Base-by-base conservation (phyloP, 2,329 filamentous ascomycete genomes). In the Exophiala phaeomuriformis region DNA sequence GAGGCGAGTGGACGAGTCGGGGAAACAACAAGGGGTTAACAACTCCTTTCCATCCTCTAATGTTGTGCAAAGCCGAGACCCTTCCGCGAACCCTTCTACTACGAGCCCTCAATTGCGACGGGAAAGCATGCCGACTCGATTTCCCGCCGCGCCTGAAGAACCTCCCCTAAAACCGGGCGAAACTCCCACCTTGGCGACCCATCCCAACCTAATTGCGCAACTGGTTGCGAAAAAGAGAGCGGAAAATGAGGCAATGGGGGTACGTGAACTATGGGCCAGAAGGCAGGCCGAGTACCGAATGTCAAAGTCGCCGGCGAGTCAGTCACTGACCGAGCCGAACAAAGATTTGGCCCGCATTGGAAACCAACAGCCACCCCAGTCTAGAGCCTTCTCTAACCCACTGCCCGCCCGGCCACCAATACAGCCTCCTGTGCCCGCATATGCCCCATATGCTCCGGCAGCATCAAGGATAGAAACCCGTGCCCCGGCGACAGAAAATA, bases 141-240 rank as follows among this genome's bases (percentile, higher is more conserved):
- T 3, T 12, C 12, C 9, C 28, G 9, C 8, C 27, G 9, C 39
- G 27, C 9, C 19, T 8, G 7, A 49, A 31, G 57, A 59, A 36
- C 57, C 57, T 41, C 41, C 35, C n/a, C 49, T 59, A 9, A 54
- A 47, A 31, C 51, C 48, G 27, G 57, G 57, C 7, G 57, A 59
- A 51, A 37, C 51, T 5, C 57, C 51, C 5, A 35, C 32, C 7
- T 32, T 57, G 30, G 49, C 31, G 3, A 52, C 46, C 2, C 58
- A 60, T 31, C 53, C 55, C 2, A 58, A 56, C 35, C 47, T 56
- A 30, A 60, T 60, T 43, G 58, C 58, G 1, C 44, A 49, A n/a
- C 40, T 60, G 46, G 48, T 60, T 9, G 58, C 55, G 2, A 44
- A 43, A 19, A 60, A 58, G 41, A 53, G 58, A 33, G 58, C 53